phyloP scores from a whole-genome alignment of 768 basidiomycete species.

The Boletus patriciae region DNA sequence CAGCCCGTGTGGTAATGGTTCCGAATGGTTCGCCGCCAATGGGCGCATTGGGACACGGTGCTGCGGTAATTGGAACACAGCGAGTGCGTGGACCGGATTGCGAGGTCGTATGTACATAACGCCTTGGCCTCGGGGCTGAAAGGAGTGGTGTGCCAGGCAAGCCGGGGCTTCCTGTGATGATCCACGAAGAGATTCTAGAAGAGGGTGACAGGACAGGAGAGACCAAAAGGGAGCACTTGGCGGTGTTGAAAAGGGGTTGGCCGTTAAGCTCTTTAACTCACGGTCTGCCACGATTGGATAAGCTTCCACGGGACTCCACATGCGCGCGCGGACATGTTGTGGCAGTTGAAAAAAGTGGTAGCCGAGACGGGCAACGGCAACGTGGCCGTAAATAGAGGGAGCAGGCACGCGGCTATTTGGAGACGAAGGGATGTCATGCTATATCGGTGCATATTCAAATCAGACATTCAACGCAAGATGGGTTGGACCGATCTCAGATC shows the following conservation, averaged over 20 bases:
- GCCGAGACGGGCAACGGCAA: conserved; percentile 48
- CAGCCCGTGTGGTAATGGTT: conserved; percentile 32
- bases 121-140: conserved; percentile 14
- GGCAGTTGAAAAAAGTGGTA: conserved; percentile 37
- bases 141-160: neutral
- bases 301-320: conserved; percentile 40
- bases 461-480: conserved; percentile 43
- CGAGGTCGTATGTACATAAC: conserved; percentile 12
- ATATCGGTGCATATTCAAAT: conserved; percentile 40
- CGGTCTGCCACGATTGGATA: conserved; percentile 34
- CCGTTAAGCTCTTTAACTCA: conserved; percentile 47
- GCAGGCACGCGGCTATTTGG: conserved; percentile 61
- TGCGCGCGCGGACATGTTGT: conserved; percentile 35
- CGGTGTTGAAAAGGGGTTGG: conserved; percentile 31
- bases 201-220: conserved; percentile 14
- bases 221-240: conserved; percentile 12
- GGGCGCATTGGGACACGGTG: conserved; percentile 23
- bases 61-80: conserved; percentile 23
- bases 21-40: conserved; percentile 31
- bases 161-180: conserved; percentile 23
- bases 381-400: conserved; percentile 39
- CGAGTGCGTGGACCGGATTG: conserved; percentile 14
- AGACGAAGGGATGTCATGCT: conserved; percentile 36
- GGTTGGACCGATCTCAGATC: conserved; percentile 41
- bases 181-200: conserved; percentile 24